A percentile compares a stretch with the other conserved stretches of the same genome.
These are phyloP conservation scores for Eragrostis tef DNA, from an alignment of 202 grass and related monocot genomes.

Conservation along the genomic window DNA sequence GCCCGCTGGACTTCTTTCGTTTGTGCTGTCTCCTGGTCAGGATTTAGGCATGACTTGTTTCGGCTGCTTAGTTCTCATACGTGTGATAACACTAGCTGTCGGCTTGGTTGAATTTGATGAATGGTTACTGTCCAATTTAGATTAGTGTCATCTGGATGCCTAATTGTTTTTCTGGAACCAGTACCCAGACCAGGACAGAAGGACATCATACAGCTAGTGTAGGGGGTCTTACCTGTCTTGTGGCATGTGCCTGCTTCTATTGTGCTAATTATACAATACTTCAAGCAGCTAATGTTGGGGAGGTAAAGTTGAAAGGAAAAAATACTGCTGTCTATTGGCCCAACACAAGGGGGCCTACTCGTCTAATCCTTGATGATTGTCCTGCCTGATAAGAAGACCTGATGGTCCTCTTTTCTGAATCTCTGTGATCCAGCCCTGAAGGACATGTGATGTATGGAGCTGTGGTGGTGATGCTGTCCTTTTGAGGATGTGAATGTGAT, in stretches of 20 bases:
- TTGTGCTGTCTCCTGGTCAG: background rate
- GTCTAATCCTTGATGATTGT: background rate
- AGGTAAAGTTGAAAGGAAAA: background rate
- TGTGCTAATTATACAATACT: background rate
- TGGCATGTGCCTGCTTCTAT: background rate
- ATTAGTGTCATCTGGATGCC: slow-evolving; percentile 8
- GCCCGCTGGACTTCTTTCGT: background rate
- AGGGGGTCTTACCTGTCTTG: background rate
- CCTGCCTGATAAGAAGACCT: background rate
- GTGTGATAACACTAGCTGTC: background rate
- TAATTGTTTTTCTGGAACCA: background rate
- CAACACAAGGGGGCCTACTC: background rate
- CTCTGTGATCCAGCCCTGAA: slow-evolving; percentile 41
- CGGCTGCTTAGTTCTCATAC: background rate
- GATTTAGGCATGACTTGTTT: background rate
- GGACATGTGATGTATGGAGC: slow-evolving; percentile 11
- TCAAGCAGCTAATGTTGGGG: background rate
- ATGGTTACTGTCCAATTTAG: background rate
- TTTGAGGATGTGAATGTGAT: slow-evolving; percentile 13
- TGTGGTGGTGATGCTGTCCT: background rate
- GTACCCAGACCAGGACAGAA: background rate
- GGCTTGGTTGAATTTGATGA: slow-evolving; percentile 3
- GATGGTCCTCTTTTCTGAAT: background rate
- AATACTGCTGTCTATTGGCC: background rate
- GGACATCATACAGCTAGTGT: background rate